phyloP scores from a whole-genome alignment of 1,284 basidiomycete species.

The Fistulina hepatica region DNA sequence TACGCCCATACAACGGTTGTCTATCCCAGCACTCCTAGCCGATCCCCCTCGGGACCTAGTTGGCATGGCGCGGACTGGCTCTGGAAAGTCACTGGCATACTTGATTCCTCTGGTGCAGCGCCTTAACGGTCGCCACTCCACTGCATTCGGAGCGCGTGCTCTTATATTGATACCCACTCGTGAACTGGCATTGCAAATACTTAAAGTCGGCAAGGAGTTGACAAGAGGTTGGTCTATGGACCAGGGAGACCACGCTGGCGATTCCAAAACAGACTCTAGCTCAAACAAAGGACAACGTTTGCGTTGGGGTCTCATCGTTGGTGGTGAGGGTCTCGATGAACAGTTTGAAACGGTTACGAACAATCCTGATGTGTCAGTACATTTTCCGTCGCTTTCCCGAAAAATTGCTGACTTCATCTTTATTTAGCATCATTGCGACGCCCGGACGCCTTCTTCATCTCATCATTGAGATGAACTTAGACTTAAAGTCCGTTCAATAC shows the following conservation, averaged over 20 bases:
- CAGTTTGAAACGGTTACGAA: constrained; percentile 94
- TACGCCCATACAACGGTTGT: constrained; percentile 90
- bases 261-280: constrained; percentile 44
- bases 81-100: constrained; percentile 96
- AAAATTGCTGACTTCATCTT: constrained; percentile 7
- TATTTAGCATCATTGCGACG: constrained; percentile 82
- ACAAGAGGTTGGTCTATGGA: constrained; percentile 64
- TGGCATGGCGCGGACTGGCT: constrained; percentile 97
- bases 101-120: constrained; percentile 88
- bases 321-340: constrained; percentile 92
- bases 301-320: constrained; percentile 91
- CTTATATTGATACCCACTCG: constrained; percentile 88
- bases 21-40: constrained; percentile 79
- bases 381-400: constrained; percentile 6
- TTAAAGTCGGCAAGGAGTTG: constrained; percentile 92
- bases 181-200: constrained; percentile 89
- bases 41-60: constrained; percentile 90
- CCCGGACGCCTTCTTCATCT: constrained; percentile 95
- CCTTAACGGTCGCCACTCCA: constrained; percentile 72
- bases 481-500: constrained; percentile 81
- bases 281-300: constrained; percentile 54
- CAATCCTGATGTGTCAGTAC: constrained; percentile 86
- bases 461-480: constrained; percentile 93
- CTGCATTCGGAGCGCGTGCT: constrained; percentile 77
- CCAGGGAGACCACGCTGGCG: constrained; percentile 52